phyloP scores from a whole-genome alignment of 1,284 basidiomycete species.

The Waitea zeae region DNA sequence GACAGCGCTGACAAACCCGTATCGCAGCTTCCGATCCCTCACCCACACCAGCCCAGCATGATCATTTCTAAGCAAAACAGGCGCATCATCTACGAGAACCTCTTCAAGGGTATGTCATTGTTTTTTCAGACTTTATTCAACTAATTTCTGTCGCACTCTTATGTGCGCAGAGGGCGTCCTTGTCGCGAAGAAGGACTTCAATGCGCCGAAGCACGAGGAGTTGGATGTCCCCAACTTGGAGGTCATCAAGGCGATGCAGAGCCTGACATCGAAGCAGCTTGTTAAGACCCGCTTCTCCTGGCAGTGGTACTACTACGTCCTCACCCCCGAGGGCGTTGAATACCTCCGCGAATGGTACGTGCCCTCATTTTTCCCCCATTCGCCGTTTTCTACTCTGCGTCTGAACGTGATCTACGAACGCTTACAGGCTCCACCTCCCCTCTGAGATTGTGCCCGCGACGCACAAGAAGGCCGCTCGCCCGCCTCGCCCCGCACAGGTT shows the following conservation, averaged over 20 bases:
- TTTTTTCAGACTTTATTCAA: not conserved
- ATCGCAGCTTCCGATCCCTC: conserved; percentile 24
- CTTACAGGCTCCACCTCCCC: conserved; percentile 76
- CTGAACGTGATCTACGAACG: not conserved
- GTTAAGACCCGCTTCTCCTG: conserved; percentile 98
- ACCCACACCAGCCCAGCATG: conserved; percentile 50
- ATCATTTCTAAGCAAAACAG: conserved; percentile 75
- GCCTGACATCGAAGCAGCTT: conserved; percentile 86
- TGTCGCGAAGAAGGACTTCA: conserved; percentile 99
- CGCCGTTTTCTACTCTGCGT: not conserved
- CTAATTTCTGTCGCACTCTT: no score
- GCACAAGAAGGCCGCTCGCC: conserved; percentile 84
- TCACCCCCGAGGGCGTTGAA: conserved; percentile 90
- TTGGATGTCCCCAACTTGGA: conserved; percentile 94
- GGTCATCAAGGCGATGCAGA: conserved; percentile 99
- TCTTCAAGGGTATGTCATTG: conserved; percentile 77
- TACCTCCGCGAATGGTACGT: conserved; percentile 85
- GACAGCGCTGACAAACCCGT: no score
- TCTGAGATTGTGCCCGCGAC: conserved; percentile 88
- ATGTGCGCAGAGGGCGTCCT: conserved; percentile 80
- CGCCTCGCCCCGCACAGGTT: conserved; percentile 51
- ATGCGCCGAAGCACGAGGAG: conserved; percentile 94
- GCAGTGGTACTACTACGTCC: conserved; percentile 91
- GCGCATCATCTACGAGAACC: conserved; percentile 87
- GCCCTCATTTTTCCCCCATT: not conserved